Percentiles rank a stretch among this genome's conserved stretches.
Evolutionary conservation across 805 yeast species (phyloP).

Genomic region (Wickerhamomyces subpelliculosus): DNA sequence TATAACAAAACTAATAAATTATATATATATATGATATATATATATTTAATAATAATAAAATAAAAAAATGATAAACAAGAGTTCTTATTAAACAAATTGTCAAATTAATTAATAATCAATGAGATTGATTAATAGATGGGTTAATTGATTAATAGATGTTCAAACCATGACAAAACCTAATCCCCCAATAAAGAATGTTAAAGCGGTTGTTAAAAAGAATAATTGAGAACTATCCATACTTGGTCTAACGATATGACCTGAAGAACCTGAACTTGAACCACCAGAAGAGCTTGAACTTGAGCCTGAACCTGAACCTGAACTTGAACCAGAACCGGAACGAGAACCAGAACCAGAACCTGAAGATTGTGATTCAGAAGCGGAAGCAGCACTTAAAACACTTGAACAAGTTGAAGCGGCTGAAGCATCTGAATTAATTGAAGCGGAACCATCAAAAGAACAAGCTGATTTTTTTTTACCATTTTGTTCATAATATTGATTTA

Average conservation of each 20-base stretch:
- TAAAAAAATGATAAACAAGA: too few species aligned
- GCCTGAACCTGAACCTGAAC: constrained; percentile 20
- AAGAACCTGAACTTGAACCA: constrained; percentile 14
- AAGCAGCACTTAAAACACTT: constrained; percentile 30
- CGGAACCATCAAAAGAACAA: constrained; percentile 70
- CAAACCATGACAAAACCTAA: constrained; percentile 25
- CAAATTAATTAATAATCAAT: too few species aligned
- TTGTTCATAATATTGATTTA: constrained; percentile 58
- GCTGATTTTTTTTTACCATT: constrained; percentile 42
- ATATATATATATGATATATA: not conserved
- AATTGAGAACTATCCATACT: constrained; percentile 8
- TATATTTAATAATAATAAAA: too few species aligned
- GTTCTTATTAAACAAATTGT: too few species aligned
- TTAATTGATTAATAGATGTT: too few species aligned
- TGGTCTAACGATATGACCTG: constrained; percentile 10
- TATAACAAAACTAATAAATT: too few species aligned
- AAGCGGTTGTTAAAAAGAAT: constrained; percentile 18
- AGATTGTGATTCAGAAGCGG: constrained; percentile 20
- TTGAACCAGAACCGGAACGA: constrained; percentile 12
- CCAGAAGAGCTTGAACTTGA: constrained; percentile 21
- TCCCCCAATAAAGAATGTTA: constrained; percentile 38
- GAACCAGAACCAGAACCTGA: constrained; percentile 18
- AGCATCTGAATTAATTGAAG: constrained; percentile 39
- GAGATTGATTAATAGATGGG: too few species aligned
- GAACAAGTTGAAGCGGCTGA: constrained; percentile 44